Evolutionary conservation across 352 stramenopile genomes (phyloP).

Genomic region (Phytopythium sindhum): DNA sequence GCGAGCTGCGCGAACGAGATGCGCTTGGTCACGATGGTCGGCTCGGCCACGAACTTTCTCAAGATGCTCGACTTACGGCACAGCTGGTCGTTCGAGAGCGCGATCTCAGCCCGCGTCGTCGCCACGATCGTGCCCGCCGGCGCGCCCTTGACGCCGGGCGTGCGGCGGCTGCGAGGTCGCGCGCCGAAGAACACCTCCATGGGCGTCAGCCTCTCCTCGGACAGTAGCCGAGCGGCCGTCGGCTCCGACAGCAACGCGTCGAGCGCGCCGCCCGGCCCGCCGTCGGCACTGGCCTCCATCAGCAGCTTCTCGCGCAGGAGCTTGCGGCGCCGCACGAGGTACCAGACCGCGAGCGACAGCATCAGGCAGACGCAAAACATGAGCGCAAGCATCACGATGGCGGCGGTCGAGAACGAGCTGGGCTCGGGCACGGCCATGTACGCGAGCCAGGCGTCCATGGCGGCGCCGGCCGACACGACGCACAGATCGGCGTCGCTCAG

Average conservation of each 20-base stretch:
- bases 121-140: conserved; percentile 28
- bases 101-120: conserved; percentile 42
- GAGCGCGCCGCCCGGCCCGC: conserved; percentile 5
- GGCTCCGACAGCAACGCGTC: conserved; percentile 8
- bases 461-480: conserved; percentile 19
- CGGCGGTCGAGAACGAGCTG: conserved; percentile 48
- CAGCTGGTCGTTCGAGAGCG: conserved; percentile 65
- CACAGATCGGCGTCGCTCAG: conserved; percentile 47
- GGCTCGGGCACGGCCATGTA: conserved; percentile 28
- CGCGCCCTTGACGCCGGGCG: conserved; percentile 15
- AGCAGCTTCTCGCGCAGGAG: conserved; percentile 19
- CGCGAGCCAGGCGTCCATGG: conserved; percentile 61
- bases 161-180: conserved; percentile 28
- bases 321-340: conserved; percentile 40
- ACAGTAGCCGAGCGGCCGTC: conserved; percentile 3
- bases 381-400: conserved; percentile 45
- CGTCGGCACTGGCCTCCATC: conserved; percentile 1
- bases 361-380: conserved; percentile 31
- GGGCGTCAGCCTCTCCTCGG: conserved; percentile 32
- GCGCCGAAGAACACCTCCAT: conserved; percentile 55
- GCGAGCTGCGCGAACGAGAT: conserved; percentile 75
- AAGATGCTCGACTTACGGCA: conserved; percentile 53
- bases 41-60: conserved; percentile 60
- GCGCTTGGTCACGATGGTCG: conserved; percentile 65
- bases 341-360: conserved; percentile 42